phyloP scores from a whole-genome alignment of 495 filamentous ascomycete species.

The Pyronema domesticum region DNA sequence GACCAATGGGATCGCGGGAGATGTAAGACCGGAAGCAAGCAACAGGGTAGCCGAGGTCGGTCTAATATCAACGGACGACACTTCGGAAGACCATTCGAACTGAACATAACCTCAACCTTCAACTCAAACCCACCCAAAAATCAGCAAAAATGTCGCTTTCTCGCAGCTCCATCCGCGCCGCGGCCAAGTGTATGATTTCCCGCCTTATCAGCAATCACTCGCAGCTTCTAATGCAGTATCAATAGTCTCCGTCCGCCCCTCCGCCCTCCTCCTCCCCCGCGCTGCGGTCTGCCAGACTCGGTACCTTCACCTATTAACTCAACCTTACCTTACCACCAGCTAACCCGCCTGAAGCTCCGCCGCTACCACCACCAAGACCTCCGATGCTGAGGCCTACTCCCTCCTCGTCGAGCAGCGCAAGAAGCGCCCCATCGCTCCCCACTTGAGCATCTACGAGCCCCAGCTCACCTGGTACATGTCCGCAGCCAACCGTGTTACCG shows the following conservation, averaged over 20 bases:
- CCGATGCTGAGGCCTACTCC: conserved; percentile 32
- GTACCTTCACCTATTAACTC: background rate
- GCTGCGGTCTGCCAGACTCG: background rate
- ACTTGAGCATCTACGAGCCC: conserved; percentile 74
- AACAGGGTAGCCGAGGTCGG: background rate
- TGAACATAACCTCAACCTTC: background rate
- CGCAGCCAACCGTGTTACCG: conserved; percentile 64
- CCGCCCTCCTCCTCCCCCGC: background rate
- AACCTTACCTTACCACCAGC: background rate
- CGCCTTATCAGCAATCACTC: background rate
- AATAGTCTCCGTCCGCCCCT: background rate
- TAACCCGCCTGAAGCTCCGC: conserved; percentile 8
- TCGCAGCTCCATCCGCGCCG: conserved; percentile 6
- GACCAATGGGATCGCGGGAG: background rate
- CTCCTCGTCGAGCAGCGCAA: conserved; percentile 77
- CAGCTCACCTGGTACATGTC: conserved; percentile 72
- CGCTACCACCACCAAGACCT: conserved; percentile 20
- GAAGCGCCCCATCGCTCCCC: conserved; percentile 67
- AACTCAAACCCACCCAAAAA: background rate
- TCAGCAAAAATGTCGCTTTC: conserved; percentile 14
- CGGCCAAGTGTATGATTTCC: conserved; percentile 13
- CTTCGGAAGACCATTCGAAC: background rate
- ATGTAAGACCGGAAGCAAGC: background rate
- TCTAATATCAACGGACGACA: too few relatives aligned
- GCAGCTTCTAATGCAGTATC: background rate